Percentiles rank a stretch among this genome's conserved stretches.
Evolutionary conservation across 2,329 filamentous ascomycete genomes (phyloP).

Genomic region (Cladosporium sphaerospermum): DNA sequence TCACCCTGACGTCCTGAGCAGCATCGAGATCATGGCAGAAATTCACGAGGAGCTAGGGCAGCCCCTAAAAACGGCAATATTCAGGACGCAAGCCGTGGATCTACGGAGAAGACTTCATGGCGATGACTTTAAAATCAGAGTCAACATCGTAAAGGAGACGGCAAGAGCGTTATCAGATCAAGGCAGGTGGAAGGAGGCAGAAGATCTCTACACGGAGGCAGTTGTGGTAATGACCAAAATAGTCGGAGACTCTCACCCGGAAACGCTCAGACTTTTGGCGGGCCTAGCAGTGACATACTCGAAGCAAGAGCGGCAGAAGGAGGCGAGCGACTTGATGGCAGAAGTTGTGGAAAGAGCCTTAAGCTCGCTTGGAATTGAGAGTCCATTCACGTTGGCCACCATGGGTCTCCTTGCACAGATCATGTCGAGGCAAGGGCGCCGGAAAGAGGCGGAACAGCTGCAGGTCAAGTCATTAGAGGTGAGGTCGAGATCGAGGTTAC

Average conservation of each 20-base stretch:
- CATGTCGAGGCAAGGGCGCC: background rate
- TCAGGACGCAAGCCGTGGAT: background rate
- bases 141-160: background rate
- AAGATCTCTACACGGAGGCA: background rate
- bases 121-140: too few species aligned
- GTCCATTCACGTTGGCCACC: background rate
- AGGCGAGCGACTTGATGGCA: background rate
- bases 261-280: background rate
- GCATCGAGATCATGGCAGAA: background rate
- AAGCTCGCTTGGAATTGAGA: background rate
- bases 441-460: background rate
- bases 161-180: background rate
- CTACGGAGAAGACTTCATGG: too few species aligned
- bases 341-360: background rate
- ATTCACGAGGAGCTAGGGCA: background rate
- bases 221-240: background rate
- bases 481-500: background rate
- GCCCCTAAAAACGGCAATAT: background rate
- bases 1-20: background rate
- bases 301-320: background rate
- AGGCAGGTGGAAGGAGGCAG: background rate
- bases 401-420: background rate
- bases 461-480: background rate
- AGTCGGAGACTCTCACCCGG: background rate
- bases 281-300: background rate